Evolutionary conservation across 805 yeast species (phyloP).

Genomic region (Lachancea quebecensis): DNA sequence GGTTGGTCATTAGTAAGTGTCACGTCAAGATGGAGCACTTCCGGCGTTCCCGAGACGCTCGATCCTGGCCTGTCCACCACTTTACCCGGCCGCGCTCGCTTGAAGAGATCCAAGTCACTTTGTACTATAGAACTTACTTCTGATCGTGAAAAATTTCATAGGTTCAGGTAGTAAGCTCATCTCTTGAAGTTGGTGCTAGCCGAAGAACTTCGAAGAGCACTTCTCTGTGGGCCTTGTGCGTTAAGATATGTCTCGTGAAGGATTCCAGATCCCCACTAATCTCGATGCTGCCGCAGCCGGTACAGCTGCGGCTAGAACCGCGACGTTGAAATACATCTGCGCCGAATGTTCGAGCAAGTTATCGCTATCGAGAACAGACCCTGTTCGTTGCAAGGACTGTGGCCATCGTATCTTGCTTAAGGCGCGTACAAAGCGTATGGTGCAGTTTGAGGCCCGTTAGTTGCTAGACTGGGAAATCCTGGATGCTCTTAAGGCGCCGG

Average conservation of each 20-base stretch:
- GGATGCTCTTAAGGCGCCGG: not conserved
- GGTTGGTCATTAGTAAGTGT: conserved; percentile 17
- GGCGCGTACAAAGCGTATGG: conserved; percentile 97
- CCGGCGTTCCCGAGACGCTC: not conserved
- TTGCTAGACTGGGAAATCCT: too few species aligned
- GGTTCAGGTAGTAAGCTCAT: not conserved
- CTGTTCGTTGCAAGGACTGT: conserved; percentile 96
- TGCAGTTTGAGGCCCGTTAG: conserved; percentile 75
- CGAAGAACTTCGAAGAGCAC: not conserved
- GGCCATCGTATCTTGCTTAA: conserved; percentile 97
- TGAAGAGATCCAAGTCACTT: conserved; percentile 1
- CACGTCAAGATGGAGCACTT: not conserved
- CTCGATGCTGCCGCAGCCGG: conserved; percentile 85
- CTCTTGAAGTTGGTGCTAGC: not conserved
- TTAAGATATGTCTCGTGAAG: conserved; percentile 58
- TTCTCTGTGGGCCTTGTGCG: not conserved
- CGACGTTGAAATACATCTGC: conserved; percentile 89
- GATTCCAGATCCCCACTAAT: conserved; percentile 75
- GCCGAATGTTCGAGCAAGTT: conserved; percentile 92
- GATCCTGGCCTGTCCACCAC: not conserved
- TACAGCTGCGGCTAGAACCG: conserved; percentile 56
- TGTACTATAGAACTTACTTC: not conserved
- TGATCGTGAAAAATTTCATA: not conserved
- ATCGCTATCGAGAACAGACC: conserved; percentile 84
- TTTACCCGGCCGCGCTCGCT: not conserved